These are phyloP conservation scores for Monosporozyma unispora DNA, from an alignment of 805 yeast species.

Conservation along the genomic window DNA sequence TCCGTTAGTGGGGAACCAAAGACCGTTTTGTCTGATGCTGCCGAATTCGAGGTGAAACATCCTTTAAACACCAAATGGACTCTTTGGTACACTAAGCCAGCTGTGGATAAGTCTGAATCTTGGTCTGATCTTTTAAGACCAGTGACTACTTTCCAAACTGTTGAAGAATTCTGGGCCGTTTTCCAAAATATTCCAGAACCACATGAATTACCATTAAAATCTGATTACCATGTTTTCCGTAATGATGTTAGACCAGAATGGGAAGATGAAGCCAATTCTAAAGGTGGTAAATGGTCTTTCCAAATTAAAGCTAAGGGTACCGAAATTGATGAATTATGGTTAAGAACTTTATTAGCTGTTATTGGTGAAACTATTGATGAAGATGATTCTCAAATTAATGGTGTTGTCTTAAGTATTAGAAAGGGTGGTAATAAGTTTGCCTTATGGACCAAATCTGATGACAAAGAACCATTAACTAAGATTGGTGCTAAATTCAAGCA, in stretches of 20 bases:
- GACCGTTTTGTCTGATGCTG: constrained; percentile 25
- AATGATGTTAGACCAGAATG: constrained; percentile 95
- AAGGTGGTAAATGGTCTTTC: constrained; percentile 93
- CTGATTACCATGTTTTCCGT: constrained; percentile 93
- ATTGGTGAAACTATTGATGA: constrained; percentile 92
- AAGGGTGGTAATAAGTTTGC: constrained; percentile 75
- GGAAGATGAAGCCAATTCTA: constrained; percentile 83
- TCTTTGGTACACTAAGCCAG: constrained; percentile 95
- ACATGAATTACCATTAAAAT: constrained; percentile 77
- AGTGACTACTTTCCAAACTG: constrained; percentile 84
- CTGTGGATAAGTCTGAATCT: constrained; percentile 64
- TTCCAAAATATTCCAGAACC: constrained; percentile 90
- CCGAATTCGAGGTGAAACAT: constrained; percentile 42
- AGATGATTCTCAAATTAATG: constrained; percentile 81
- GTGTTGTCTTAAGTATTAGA: constrained; percentile 86
- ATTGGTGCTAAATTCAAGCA: constrained; percentile 84
- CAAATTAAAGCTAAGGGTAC: constrained; percentile 54
- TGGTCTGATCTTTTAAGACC: constrained; percentile 93
- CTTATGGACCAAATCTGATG: constrained; percentile 84
- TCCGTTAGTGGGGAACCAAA: constrained; percentile 15
- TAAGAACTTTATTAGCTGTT: constrained; percentile 75
- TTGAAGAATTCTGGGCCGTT: constrained; percentile 98
- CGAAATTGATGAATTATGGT: constrained; percentile 85
- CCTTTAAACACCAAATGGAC: constrained; percentile 91
- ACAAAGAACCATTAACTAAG: constrained; percentile 51